Conservation (phyloP, 2,329 filamentous ascomycete species). For the Lecanosticta acicola region DNA sequence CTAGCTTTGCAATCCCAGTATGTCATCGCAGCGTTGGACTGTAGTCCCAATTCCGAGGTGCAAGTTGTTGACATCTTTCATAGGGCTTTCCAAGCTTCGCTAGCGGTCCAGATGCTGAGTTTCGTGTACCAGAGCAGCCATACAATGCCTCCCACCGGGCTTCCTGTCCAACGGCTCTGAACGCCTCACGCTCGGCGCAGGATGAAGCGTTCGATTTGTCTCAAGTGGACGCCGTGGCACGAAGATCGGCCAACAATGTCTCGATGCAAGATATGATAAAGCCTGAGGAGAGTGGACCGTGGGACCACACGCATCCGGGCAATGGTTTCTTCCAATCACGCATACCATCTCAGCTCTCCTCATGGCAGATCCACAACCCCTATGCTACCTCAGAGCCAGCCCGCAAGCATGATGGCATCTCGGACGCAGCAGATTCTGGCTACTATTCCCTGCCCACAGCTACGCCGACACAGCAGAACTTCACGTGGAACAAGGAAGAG, state of each 20-base stretch:
- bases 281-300: constrained; percentile 8
- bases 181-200: background rate
- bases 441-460: constrained; percentile 8
- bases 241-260: constrained; percentile 1
- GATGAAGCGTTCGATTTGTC: constrained; percentile 5
- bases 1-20: background rate
- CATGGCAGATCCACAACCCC: background rate
- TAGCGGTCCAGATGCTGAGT: background rate
- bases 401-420: constrained; percentile 5
- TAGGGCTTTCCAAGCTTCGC: constrained; percentile 1
- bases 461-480: constrained; percentile 1
- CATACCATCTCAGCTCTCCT: background rate
- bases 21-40: background rate
- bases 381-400: constrained; percentile 10
- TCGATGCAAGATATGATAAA: constrained; percentile 11
- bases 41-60: no score
- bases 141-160: constrained; percentile 4
- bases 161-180: constrained; percentile 1
- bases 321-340: background rate
- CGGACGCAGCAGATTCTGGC: constrained; percentile 15
- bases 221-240: constrained; percentile 1
- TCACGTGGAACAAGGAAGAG: constrained; percentile 8
- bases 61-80: background rate
- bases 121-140: background rate
- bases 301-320: background rate